Conservation (phyloP, 2,329 filamentous ascomycete genomes). For the Emmonsia crescens region DNA sequence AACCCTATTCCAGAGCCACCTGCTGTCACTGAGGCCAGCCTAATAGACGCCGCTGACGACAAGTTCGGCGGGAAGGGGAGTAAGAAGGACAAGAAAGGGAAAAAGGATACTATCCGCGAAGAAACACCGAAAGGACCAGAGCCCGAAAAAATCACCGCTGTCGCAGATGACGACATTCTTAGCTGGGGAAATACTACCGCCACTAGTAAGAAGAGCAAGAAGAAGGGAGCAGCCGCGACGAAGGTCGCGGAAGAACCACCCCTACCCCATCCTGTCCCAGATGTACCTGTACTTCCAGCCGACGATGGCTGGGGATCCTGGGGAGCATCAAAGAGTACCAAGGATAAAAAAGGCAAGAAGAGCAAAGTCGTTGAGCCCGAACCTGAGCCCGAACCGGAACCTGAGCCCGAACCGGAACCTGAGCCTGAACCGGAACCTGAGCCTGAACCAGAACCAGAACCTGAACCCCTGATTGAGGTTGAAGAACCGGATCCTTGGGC, state of each 20-base stretch:
- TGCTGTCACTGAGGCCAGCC: conserved; percentile 18
- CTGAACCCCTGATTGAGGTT: conserved; percentile 17
- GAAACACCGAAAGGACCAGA: conserved; percentile 19
- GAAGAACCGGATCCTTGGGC: conserved; percentile 23
- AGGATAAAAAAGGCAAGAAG: conserved; percentile 27
- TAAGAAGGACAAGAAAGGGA: conserved; percentile 36
- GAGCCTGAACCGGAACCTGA: conserved; percentile 16
- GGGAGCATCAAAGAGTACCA: conserved; percentile 31
- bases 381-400: conserved; percentile 8
- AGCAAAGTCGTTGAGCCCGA: conserved; percentile 12
- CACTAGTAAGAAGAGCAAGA: conserved; percentile 32
- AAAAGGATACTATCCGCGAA: conserved; percentile 31
- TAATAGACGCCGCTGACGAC: conserved; percentile 26
- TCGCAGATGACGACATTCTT: not conserved
- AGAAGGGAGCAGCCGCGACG: conserved; percentile 17
- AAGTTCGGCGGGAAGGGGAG: conserved; percentile 25
- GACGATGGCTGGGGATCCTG: conserved; percentile 21
- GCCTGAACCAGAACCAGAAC: conserved; percentile 14
- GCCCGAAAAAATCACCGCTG: conserved; percentile 18
- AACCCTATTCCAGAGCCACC: conserved; percentile 20
- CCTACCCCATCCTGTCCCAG: conserved; percentile 17
- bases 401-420: conserved; percentile 15
- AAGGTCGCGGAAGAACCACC: conserved; percentile 19
- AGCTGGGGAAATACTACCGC: conserved; percentile 6
- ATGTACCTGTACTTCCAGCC: conserved; percentile 8